Evolutionary conservation across 495 filamentous ascomycete species (phyloP), one percentile per base, ranked within the genome.

Genomic region (Penicillium paxilli): DNA sequence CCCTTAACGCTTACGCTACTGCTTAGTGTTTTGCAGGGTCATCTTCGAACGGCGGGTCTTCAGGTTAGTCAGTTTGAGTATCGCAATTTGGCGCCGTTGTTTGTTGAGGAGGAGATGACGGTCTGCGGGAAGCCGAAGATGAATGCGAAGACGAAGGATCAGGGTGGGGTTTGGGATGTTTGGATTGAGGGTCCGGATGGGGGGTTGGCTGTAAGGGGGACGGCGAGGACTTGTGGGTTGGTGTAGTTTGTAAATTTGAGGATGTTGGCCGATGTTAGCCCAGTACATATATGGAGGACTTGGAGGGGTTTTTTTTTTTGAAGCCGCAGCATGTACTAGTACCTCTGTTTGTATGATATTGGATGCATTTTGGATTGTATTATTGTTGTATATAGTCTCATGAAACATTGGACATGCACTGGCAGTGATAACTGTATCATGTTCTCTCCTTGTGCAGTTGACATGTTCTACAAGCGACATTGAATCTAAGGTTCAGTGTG

Each of bases 41-140:
- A 83, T 38, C 62, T 91, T 2, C 28, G 41, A n/a, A 45, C 16
- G 1, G 4, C 44, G 6, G 52, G 55, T 9, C 50, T 62, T 8
- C 47, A 60, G 33, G 48, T 63, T 16, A 68, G 88, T 21, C 68
- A 63, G 1, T 78, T 98, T 37, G 80, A 89, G 35, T 98, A 97
- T 63, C 81, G 80, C 24, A 96, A 96, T 63, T 56, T 96, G n/a
- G 82, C 87, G 16, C 90, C 93, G 38, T 70, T 98, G 14, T 93
- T 87, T 71, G 87, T 82, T 2, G 80, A 81, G 20, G 87, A 95
- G 65, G 64, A 79, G 37, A 63, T 89, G 66, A 74, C 55, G 9
- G 67, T 91, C 11, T 90, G 88, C 58, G 68, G 80, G 2, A 79
- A 73, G 50, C 58, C 56, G 25, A 77, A 70, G 38, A 58, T n/a